These are phyloP conservation scores for Tolypocladium tundrense DNA, from an alignment of 2,329 filamentous ascomycete species.

Conservation along the genomic window DNA sequence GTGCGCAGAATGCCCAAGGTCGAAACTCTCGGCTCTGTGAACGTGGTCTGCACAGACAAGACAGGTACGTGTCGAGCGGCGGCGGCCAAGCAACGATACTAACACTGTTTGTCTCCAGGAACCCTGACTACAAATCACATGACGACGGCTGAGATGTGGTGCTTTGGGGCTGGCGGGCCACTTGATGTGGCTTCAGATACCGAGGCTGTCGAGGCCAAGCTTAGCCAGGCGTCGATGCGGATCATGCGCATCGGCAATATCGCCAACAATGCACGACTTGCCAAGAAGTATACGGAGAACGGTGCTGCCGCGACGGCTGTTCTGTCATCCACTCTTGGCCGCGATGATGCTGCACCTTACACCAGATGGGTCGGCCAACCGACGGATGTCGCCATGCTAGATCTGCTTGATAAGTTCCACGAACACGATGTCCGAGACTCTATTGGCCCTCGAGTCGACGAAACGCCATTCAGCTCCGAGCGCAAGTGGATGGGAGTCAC, in stretches of 20 bases:
- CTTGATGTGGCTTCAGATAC: conserved; percentile 45
- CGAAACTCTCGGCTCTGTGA: conserved; percentile 95
- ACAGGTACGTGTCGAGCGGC: conserved; percentile 41
- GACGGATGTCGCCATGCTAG: conserved; percentile 93
- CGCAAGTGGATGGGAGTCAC: conserved; percentile 99
- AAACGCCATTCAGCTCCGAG: conserved; percentile 94
- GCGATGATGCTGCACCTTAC: conserved; percentile 48
- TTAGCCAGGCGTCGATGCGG: conserved; percentile 64
- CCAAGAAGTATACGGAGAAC: conserved; percentile 59
- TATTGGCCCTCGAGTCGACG: conserved; percentile 69
- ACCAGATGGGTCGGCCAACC: conserved; percentile 96
- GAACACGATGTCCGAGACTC: conserved; percentile 86
- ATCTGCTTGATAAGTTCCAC: conserved; percentile 80
- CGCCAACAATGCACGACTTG: conserved; percentile 84
- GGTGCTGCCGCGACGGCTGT: conserved; percentile 62
- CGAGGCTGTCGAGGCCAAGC: conserved; percentile 43
- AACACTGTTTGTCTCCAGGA: conserved; percentile 31
- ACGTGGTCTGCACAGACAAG: conserved; percentile 99
- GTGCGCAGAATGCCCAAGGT: conserved; percentile 93
- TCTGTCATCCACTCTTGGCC: conserved; percentile 69
- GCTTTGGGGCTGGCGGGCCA: conserved; percentile 57
- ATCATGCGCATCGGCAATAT: conserved; percentile 91
- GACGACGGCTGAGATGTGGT: conserved; percentile 95
- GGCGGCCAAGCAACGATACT: background rate
- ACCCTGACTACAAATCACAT: conserved; percentile 97